Evolutionary conservation across 169 alveolate species (phyloP).

Genomic region (Babesia ovis): DNA sequence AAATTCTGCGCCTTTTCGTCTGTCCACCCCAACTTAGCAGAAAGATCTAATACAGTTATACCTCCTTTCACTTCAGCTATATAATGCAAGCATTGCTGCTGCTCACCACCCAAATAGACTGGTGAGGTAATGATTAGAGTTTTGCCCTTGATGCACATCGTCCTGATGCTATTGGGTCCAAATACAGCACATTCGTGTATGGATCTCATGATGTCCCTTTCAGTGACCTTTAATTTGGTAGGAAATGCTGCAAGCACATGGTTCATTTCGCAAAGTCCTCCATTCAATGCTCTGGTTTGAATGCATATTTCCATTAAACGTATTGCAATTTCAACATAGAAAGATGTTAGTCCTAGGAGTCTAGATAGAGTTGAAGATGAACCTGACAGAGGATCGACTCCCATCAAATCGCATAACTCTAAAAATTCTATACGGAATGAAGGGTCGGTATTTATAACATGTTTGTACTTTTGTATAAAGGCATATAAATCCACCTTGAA

Average conservation of each 20-base stretch:
- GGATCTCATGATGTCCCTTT: conserved; percentile 22
- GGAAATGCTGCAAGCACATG: conserved; percentile 31
- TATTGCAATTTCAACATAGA: conserved; percentile 16
- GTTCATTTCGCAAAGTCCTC: conserved; percentile 45
- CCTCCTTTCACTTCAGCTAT: conserved; percentile 31
- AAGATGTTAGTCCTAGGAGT: conserved; percentile 9
- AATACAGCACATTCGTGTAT: conserved; percentile 13
- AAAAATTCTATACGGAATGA: conserved; percentile 47
- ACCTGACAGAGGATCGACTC: conserved; percentile 37
- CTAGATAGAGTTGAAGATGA: not conserved
- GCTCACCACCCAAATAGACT: conserved; percentile 1
- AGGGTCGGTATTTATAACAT: conserved; percentile 32
- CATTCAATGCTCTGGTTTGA: conserved; percentile 39
- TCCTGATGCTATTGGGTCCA: conserved; percentile 35
- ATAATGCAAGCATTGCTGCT: not conserved
- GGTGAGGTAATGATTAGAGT: conserved; percentile 43
- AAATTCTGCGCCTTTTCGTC: conserved; percentile 8
- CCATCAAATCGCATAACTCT: conserved; percentile 49
- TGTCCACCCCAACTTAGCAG: conserved; percentile 18
- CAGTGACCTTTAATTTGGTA: conserved; percentile 10
- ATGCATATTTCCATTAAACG: conserved; percentile 47
- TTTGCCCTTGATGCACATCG: conserved; percentile 13
- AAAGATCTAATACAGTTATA: conserved; percentile 10
- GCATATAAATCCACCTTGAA: conserved; percentile 12
- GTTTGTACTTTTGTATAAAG: conserved; percentile 29